These are phyloP conservation scores for Yarrowia sp. DNA, from an alignment of 805 yeast genomes.

Conservation along the genomic window DNA sequence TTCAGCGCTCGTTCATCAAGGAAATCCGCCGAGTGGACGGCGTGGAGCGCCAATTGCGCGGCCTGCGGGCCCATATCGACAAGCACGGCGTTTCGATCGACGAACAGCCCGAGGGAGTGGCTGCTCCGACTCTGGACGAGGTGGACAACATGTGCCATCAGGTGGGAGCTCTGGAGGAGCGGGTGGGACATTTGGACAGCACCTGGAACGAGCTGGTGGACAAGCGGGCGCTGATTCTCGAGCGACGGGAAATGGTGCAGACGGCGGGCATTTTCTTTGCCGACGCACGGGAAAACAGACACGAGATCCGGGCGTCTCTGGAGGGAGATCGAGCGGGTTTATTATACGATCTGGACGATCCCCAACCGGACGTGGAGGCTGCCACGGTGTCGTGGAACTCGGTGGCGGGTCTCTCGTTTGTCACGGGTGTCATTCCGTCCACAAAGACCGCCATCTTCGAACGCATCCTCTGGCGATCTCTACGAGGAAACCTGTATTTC, in stretches of 20 bases:
- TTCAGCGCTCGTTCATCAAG: conserved; percentile 87
- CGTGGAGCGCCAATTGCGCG: conserved; percentile 74
- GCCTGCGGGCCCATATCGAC: conserved; percentile 47
- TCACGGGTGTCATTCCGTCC: conserved; percentile 83
- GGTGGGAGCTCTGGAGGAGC: conserved; percentile 69
- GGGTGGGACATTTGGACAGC: conserved; percentile 71
- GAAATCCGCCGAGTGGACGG: conserved; percentile 85
- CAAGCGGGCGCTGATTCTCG: conserved; percentile 69
- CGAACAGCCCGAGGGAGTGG: conserved; percentile 25
- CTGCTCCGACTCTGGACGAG: conserved; percentile 55
- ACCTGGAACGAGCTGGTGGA: conserved; percentile 68
- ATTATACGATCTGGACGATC: conserved; percentile 42
- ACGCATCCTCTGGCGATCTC: conserved; percentile 87
- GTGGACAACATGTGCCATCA: conserved; percentile 73
- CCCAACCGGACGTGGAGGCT: conserved; percentile 42
- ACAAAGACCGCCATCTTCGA: conserved; percentile 73
- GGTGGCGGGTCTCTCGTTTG: conserved; percentile 52
- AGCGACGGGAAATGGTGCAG: conserved; percentile 67
- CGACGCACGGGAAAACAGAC: conserved; percentile 44
- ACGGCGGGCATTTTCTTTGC: conserved; percentile 58
- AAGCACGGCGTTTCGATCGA: conserved; percentile 45
- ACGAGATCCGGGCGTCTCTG: conserved; percentile 49
- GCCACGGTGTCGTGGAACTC: conserved; percentile 35
- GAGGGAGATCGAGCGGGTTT: conserved; percentile 44
- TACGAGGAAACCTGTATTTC: conserved; percentile 89